Conservation (phyloP, 441 rosid species). For the Viola pubescens region DNA sequence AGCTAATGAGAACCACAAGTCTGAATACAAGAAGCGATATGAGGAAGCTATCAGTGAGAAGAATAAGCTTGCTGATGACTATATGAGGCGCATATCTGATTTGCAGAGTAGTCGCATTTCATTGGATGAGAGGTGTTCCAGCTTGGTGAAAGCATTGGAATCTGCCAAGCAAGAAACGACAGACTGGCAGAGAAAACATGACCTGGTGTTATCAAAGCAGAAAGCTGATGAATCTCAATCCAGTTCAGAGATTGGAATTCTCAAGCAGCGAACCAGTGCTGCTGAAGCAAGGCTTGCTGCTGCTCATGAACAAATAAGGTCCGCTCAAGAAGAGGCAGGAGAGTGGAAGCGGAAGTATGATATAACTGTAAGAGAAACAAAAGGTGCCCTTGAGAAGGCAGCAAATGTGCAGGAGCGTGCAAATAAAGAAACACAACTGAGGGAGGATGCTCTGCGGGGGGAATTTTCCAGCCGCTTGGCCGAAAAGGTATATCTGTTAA, state of each 20-base stretch:
- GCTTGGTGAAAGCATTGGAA: conserved; percentile 65
- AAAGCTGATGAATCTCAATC: conserved; percentile 76
- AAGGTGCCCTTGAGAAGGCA: conserved; percentile 91
- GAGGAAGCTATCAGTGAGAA: conserved; percentile 92
- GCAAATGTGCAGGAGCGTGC: conserved; percentile 74
- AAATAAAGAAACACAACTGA: conserved; percentile 68
- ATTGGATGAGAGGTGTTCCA: conserved; percentile 74
- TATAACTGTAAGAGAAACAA: conserved; percentile 81
- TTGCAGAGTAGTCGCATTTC: conserved; percentile 69
- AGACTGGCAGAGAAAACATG: conserved; percentile 78
- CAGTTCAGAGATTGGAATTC: conserved; percentile 64
- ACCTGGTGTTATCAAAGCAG: conserved; percentile 58
- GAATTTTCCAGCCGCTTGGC: conserved; percentile 56
- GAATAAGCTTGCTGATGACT: conserved; percentile 82
- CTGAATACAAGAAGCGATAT: conserved; percentile 83
- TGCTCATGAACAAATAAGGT: conserved; percentile 74
- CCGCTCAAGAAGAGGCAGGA: conserved; percentile 87
- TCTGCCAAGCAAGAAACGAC: conserved; percentile 60
- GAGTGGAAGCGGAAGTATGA: conserved; percentile 97
- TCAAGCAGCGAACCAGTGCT: conserved; percentile 78
- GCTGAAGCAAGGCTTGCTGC: conserved; percentile 97
- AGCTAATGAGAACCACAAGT: conserved; percentile 79
- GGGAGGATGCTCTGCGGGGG: conserved; percentile 84
- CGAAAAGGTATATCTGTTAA: conserved; percentile 49
- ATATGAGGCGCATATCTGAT: conserved; percentile 64